Base-by-base conservation (phyloP, 495 filamentous ascomycete species). In the Xylaria telfairii region DNA sequence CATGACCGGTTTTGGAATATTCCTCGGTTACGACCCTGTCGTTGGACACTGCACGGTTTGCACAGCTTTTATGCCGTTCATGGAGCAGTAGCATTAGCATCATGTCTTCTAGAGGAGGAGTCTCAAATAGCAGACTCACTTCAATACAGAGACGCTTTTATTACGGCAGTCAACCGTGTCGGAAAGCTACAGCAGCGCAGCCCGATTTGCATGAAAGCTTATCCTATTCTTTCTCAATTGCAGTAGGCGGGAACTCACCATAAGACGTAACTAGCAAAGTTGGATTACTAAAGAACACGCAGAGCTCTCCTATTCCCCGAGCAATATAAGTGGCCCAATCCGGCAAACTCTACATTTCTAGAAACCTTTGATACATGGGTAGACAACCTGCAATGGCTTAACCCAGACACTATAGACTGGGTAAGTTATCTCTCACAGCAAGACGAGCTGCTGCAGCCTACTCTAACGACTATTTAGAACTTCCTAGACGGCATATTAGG, bases 21-120 rank as follows among this genome's bases (percentile, higher is more conserved):
- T 0, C 70, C 80, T 1, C 71, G 79, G 12, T 84, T 83, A 65
- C 67, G 75, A 5, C 77, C 82, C 0, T 86, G 82, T 53, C 81
- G 78, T 68, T 86, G 84, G 84, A 86, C 84, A 67, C 83, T 81
- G 19, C 79, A 83, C 37, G 81, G 81, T 1, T 72, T 82, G 0
- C 82, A 81, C 4, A 84, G 82, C 44, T 85, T 83, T 68, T 80
- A 83, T 60, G 79, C 81, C 9, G 65, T 74, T 19, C 73, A 72
- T 51, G 73, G 70, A 0, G 69, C 73, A 0, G 73, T 71, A 19
- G 70, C 69, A 0, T 56, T 74, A 6, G 73, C 73, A 51, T 65
- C 62, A 49, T 65, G 62, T 24, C 62, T 65, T 51, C 44, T 65
- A 15, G 62, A 65, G 10, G 62, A 51, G 17, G 62, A 65, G 42